phyloP scores from a whole-genome alignment of 345 rosid species.

The Populus deltoides region DNA sequence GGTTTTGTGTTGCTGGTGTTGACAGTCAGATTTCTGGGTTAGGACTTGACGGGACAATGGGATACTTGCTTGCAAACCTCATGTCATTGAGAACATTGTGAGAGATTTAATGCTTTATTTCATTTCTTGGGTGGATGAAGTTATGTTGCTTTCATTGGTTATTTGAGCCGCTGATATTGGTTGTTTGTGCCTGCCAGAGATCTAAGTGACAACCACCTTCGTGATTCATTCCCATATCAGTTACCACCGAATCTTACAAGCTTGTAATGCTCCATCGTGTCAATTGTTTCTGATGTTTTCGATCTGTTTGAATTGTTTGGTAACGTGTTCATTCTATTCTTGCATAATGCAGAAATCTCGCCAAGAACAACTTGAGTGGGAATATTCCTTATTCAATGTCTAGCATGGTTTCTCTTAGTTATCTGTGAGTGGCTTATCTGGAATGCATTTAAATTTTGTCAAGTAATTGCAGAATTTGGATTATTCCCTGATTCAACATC shows the following conservation, averaged over 20 bases:
- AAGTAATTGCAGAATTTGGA: background rate
- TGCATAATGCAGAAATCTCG: slow-evolving; percentile 72
- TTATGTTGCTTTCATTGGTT: slow-evolving; percentile 9
- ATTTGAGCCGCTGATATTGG: slow-evolving; percentile 15
- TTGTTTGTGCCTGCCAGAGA: slow-evolving; percentile 51
- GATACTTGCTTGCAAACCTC: slow-evolving; percentile 77
- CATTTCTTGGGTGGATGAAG: background rate
- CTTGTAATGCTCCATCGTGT: slow-evolving; percentile 56
- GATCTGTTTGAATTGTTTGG: slow-evolving; percentile 2
- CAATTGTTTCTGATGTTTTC: slow-evolving; percentile 4
- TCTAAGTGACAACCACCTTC: slow-evolving; percentile 79
- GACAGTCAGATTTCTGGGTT: slow-evolving; percentile 73
- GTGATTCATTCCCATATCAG: slow-evolving; percentile 85
- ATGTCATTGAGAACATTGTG: slow-evolving; percentile 73
- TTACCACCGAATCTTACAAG: slow-evolving; percentile 92
- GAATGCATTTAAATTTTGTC: slow-evolving; percentile 18
- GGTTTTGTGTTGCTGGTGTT: slow-evolving; percentile 13
- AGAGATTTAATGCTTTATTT: slow-evolving; percentile 16
- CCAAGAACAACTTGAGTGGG: slow-evolving; percentile 76
- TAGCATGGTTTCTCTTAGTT: slow-evolving; percentile 63
- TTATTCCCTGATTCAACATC: slow-evolving; percentile 11
- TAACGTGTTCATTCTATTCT: slow-evolving; percentile 6
- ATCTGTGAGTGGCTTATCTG: slow-evolving; percentile 59
- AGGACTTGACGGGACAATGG: slow-evolving; percentile 82
- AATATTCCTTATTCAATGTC: slow-evolving; percentile 90